Evolutionary conservation across 352 stramenopile species (phyloP).

Genomic region (Globisporangium emineosum): DNA sequence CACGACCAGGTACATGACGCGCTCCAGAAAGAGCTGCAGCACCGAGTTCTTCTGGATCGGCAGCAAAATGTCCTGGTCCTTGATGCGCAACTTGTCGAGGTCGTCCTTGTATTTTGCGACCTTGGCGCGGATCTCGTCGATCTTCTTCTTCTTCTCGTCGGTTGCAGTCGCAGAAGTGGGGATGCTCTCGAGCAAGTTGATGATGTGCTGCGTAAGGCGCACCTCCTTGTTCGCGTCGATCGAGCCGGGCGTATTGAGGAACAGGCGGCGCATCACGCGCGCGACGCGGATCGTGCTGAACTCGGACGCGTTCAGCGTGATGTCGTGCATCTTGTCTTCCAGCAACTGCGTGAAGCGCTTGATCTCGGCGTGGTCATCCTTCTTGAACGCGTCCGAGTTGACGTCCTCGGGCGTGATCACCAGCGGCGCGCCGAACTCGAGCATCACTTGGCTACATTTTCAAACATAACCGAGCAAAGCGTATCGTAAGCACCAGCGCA

Average conservation of each 20-base stretch:
- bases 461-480: neutral
- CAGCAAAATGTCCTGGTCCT: slow-evolving; percentile 66
- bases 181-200: slow-evolving; percentile 67
- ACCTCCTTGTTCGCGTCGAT: slow-evolving; percentile 74
- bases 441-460: slow-evolving; percentile 45
- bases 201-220: slow-evolving; percentile 73
- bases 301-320: slow-evolving; percentile 63
- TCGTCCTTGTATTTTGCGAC: slow-evolving; percentile 60
- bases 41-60: slow-evolving; percentile 49
- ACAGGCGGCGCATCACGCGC: slow-evolving; percentile 65
- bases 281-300: slow-evolving; percentile 61
- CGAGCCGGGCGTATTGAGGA: slow-evolving; percentile 51
- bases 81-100: slow-evolving; percentile 53
- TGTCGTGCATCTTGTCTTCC: slow-evolving; percentile 39
- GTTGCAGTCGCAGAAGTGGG: slow-evolving; percentile 16
- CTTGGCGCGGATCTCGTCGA: slow-evolving; percentile 41
- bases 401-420: slow-evolving; percentile 38
- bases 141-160: slow-evolving; percentile 30
- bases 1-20: slow-evolving; percentile 63
- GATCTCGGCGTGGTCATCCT: slow-evolving; percentile 33
- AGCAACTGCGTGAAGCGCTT: slow-evolving; percentile 39
- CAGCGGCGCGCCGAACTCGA: slow-evolving; percentile 70
- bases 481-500: neutral
- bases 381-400: slow-evolving; percentile 28
- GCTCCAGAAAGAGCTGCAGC: slow-evolving; percentile 60